phyloP scores from a whole-genome alignment of 1,284 basidiomycete species.

The Cryptococcus depauperatus region DNA sequence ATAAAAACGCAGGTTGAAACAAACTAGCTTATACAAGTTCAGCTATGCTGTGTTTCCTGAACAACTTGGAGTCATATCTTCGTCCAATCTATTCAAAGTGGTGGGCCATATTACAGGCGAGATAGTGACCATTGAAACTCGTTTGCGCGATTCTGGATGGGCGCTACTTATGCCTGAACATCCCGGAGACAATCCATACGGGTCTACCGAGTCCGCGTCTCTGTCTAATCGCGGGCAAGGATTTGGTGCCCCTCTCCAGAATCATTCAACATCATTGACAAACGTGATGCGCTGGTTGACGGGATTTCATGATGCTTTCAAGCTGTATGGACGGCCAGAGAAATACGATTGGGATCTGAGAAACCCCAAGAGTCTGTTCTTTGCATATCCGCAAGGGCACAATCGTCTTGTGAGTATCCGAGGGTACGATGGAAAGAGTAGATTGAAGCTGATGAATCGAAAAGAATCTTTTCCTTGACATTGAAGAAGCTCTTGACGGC shows the following conservation, averaged over 20 bases:
- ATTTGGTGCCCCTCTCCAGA: constrained; percentile 2
- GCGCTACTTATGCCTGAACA: constrained; percentile 78
- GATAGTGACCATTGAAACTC: constrained; percentile 51
- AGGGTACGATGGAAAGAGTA: neutral
- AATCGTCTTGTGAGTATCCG: constrained; percentile 30
- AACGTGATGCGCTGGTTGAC: constrained; percentile 95
- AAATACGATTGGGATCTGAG: constrained; percentile 79
- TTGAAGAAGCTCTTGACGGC: constrained; percentile 68
- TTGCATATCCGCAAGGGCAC: constrained; percentile 40
- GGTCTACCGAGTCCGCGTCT: neutral
- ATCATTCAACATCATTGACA: constrained; percentile 41
- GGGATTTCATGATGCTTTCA: constrained; percentile 72
- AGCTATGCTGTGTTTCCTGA: constrained; percentile 86
- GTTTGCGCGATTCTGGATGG: constrained; percentile 62
- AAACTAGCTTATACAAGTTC: neutral
- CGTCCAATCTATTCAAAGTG: constrained; percentile 79
- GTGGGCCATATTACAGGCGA: constrained; percentile 74
- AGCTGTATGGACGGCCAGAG: constrained; percentile 71
- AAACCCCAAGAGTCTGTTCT: constrained; percentile 50
- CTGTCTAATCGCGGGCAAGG: neutral
- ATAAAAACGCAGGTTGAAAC: neutral
- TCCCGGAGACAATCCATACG: constrained; percentile 46
- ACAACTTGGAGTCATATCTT: constrained; percentile 77
- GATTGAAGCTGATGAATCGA: neutral
- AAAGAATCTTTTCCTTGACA: constrained; percentile 78